Evolutionary conservation across 2,329 filamentous ascomycete species (phyloP), one percentile per base, ranked within the genome.

Genomic region (Calonectria naviculata): DNA sequence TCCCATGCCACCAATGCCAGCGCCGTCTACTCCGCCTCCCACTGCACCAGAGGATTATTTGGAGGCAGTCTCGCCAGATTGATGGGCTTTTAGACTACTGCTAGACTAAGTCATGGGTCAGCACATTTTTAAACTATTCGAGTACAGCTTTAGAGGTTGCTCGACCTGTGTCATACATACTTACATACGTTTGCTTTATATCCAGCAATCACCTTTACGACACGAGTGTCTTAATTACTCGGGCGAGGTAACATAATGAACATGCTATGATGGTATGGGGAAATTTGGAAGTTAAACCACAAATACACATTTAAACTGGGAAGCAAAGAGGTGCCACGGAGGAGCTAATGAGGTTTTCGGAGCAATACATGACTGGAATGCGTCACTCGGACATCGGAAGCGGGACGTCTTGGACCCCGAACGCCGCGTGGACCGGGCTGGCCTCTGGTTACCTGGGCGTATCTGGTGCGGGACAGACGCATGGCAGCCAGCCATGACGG

Each of bases 1-100:
- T 61, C 78, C 78, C 29, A 77, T 79, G 36, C 76, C 80, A 15
- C 76, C 64, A n/a, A 56, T 44, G 38, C 36, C 56, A 17, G 38
- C 64, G 15, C 64, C 64, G 26, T 19, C 41, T 21, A 60, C 64
- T 13, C 64, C 64, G 10, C 49, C 63, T 58, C 64, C 52, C 5
- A 28, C 42, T 31, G 64, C 79, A 36, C 77, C 76, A n/a, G 80
- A 80, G 2, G 82, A 84, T 28, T 73, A 70, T 78, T 62, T 79
- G 77, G 21, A 80, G 81, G 38, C 76, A 78, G 24, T 75, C 77
- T 82, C 82, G 9, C 79, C 82, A 9, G 82, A 84, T 47, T 83
- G 72, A 81, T 31, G 41, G 28, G 26, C 31, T 12, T 29, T 47
- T 15, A 44, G 31, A 36, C 29, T 31, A 41, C 15, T 38, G 24